Evolutionary conservation across 441 rosid genomes (phyloP), one percentile per base, ranked within the genome.

Genomic region (Euphorbia schlechtendalii): DNA sequence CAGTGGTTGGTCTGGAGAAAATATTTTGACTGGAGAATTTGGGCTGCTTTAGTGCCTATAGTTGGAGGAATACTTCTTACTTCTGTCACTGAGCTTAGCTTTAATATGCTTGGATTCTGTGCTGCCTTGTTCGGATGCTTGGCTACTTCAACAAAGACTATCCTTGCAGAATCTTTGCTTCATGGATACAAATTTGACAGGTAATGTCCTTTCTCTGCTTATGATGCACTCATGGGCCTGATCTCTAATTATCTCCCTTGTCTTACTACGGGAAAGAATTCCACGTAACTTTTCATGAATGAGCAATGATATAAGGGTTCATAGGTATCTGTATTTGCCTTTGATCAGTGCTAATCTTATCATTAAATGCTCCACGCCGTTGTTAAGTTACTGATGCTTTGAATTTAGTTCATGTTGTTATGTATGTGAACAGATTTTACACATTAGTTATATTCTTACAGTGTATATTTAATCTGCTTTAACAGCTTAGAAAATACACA

Each of bases 101-200:
- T 94, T 73, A 94, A 94, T 76, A 84, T 87, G 84, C 75, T 91
- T 67, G 99, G 99, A 52, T 94, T 94, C 78, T 91, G 86, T 82
- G 99, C 99, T 65, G 99, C 99, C 22, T 38, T 94, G 70, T 84
- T 94, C 82, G 99, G 99, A 54, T 94, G 99, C 76, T 80, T 94
- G 70, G 99, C 99, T 71, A 94, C 99, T 78, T 94, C 99, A 20
- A 91, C 98, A 8, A 94, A 94, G 83, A 94, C 99, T 20, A 94
- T 94, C 73, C 92, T 94, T n/a, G 99, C 99, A 11, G 99, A 94
- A 66, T 94, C 98, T 74, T 85, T 94, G 64, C 81, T 94, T 57
- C 99, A 94, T 69, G 91, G 99, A 17, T 94, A 94, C 86, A 94
- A 89, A 78, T 94, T 94, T 77, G 99, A 94, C 80, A 94, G 98